Conservation (phyloP, 78 protist species). For the Polysphondylium violaceum region DNA sequence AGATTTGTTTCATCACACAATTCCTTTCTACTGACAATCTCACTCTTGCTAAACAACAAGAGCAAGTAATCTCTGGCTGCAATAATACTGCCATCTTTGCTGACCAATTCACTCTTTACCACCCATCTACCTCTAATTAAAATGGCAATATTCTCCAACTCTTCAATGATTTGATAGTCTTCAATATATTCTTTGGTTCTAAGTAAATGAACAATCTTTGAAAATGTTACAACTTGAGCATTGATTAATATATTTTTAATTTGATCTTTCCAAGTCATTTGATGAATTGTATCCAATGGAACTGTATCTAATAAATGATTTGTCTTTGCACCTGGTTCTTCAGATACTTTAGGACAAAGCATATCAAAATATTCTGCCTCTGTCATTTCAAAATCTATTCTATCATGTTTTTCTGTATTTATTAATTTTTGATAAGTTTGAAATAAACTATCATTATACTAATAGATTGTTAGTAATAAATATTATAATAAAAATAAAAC, state of each 20-base stretch:
- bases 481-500: not conserved
- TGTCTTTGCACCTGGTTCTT: constrained; percentile 43
- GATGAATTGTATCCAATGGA: constrained; percentile 46
- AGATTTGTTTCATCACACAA: not conserved
- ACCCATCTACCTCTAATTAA: constrained; percentile 70
- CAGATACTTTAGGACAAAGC: constrained; percentile 35
- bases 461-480: not conserved
- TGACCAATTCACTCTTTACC: not conserved
- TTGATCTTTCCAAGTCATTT: constrained; percentile 29
- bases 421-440: constrained; percentile 1
- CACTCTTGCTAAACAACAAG: constrained; percentile 9
- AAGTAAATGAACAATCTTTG: constrained; percentile 26
- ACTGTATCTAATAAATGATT: constrained; percentile 23
- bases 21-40: constrained; percentile 14
- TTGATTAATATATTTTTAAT: constrained; percentile 32
- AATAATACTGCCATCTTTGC: not conserved
- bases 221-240: constrained; percentile 26
- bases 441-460: not conserved
- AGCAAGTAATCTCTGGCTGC: constrained; percentile 36
- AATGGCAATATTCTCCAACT: constrained; percentile 11
- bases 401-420: not conserved
- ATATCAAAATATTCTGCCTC: constrained; percentile 46
- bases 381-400: constrained; percentile 27
- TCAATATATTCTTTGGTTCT: not conserved
- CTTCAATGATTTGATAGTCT: constrained; percentile 22